Percentiles rank a stretch among this genome's conserved stretches.
Evolutionary conservation across 768 basidiomycete genomes (phyloP).

Genomic region (Gymnopilus dilepis): DNA sequence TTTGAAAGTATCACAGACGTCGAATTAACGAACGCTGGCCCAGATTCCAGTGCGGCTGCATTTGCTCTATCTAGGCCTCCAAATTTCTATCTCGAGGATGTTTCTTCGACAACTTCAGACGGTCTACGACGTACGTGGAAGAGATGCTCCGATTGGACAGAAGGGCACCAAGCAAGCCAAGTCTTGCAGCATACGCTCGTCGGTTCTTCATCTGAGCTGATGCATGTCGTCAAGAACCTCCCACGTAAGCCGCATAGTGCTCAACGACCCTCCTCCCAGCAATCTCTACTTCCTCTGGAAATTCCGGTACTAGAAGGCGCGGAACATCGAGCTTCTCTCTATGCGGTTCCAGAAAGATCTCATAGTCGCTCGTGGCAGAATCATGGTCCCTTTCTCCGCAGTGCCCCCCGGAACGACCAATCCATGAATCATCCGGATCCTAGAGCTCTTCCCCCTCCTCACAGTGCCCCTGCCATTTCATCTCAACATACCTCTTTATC

Average conservation of each 20-base stretch:
- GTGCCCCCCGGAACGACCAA: background rate
- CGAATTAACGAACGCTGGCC: constrained; percentile 57
- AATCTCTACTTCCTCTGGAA: constrained; percentile 25
- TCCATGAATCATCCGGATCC: background rate
- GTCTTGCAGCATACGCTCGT: constrained; percentile 68
- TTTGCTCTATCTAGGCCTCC: constrained; percentile 74
- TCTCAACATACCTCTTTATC: background rate
- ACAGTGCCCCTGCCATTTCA: constrained; percentile 7
- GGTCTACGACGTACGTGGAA: constrained; percentile 59
- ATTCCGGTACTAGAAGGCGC: constrained; percentile 19
- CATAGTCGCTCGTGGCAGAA: background rate
- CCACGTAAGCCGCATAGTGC: constrained; percentile 23
- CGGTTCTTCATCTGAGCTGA: constrained; percentile 66
- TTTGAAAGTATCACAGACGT: constrained; percentile 66
- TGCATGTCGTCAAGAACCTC: constrained; percentile 57
- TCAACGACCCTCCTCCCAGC: constrained; percentile 33
- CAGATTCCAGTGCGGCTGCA: constrained; percentile 62
- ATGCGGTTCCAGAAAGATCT: background rate
- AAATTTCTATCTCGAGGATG: constrained; percentile 66
- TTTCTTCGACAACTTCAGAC: constrained; percentile 34
- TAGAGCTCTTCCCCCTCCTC: constrained; percentile 10
- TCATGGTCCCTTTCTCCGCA: constrained; percentile 10
- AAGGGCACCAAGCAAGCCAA: constrained; percentile 68
- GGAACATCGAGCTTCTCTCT: background rate
- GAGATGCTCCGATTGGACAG: constrained; percentile 77